These are phyloP conservation scores for Yamadazyma sp. DNA, from an alignment of 805 yeast genomes.

Conservation along the genomic window DNA sequence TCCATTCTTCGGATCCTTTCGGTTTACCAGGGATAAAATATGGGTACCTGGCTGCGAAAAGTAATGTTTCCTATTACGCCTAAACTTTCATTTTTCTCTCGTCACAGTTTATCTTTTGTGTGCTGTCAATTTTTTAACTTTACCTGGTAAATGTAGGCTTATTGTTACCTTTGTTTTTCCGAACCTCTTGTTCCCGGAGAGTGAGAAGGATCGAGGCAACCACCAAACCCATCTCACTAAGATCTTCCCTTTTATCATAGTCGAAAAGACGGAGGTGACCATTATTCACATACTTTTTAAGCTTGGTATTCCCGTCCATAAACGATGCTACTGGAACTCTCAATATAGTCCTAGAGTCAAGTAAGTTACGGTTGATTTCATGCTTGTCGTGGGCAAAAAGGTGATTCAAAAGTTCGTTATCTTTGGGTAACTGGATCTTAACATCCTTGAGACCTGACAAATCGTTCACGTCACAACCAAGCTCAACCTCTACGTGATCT, in stretches of 20 bases:
- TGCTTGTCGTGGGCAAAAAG: constrained; percentile 6
- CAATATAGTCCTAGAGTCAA: constrained; percentile 15
- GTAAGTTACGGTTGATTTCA: constrained; percentile 4
- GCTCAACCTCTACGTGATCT: constrained; percentile 19
- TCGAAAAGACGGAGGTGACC: constrained; percentile 26
- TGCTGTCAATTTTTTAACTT: too few species aligned
- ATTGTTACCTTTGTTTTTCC: constrained; percentile 34
- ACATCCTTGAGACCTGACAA: constrained; percentile 11
- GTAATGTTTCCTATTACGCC: too few species aligned
- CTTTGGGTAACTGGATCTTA: constrained; percentile 11
- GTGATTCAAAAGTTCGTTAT: constrained; percentile 2
- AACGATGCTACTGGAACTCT: constrained; percentile 31
- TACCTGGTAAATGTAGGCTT: constrained; percentile 19
- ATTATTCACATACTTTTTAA: constrained; percentile 18
- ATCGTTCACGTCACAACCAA: neutral
- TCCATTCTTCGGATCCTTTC: too few species aligned
- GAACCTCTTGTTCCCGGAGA: constrained; percentile 32
- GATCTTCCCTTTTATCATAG: constrained; percentile 3
- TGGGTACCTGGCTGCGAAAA: too few species aligned
- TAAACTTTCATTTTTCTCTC: too few species aligned
- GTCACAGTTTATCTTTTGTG: too few species aligned
- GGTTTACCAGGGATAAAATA: too few species aligned
- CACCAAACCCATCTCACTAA: constrained; percentile 20
- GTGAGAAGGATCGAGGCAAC: constrained; percentile 26
- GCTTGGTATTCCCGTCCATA: constrained; percentile 23